Conservation (phyloP, 169 alveolate species). For the Plasmodium inui region DNA sequence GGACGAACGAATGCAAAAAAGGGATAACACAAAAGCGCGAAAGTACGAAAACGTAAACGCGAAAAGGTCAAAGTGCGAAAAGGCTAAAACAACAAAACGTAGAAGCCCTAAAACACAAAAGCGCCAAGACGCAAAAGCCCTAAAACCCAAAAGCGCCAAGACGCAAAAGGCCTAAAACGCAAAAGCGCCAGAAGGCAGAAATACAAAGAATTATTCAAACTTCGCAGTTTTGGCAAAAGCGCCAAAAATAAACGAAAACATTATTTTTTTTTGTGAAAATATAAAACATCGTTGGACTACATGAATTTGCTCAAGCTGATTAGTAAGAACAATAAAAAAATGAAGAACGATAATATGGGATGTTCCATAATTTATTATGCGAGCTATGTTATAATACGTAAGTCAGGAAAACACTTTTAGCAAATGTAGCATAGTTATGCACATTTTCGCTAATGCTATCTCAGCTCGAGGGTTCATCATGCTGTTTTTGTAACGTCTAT, state of each 20-base stretch:
- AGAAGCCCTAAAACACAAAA: too few species aligned
- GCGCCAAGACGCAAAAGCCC: too few species aligned
- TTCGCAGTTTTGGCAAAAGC: background rate
- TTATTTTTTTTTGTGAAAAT: background rate
- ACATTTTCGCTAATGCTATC: background rate
- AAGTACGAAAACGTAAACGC: background rate
- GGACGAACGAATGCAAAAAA: background rate
- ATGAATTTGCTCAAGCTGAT: slow-evolving; percentile 42
- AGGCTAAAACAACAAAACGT: too few species aligned
- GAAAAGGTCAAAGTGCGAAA: too few species aligned
- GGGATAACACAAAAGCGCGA: background rate
- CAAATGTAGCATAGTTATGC: background rate
- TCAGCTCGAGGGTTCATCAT: background rate
- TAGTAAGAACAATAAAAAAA: slow-evolving; percentile 48
- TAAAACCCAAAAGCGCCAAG: background rate
- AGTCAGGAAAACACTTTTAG: slow-evolving; percentile 9
- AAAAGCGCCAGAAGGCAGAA: background rate
- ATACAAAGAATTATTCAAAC: background rate
- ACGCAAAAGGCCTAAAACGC: background rate
- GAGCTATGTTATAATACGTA: slow-evolving; percentile 54
- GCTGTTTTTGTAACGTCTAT: background rate
- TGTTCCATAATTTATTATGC: slow-evolving; percentile 26
- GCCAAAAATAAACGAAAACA: background rate
- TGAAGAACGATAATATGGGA: slow-evolving; percentile 41
- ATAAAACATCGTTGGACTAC: slow-evolving; percentile 17